Evolutionary conservation across 306 rosid genomes (phyloP).

Genomic region (Ziziphus jujuba): DNA sequence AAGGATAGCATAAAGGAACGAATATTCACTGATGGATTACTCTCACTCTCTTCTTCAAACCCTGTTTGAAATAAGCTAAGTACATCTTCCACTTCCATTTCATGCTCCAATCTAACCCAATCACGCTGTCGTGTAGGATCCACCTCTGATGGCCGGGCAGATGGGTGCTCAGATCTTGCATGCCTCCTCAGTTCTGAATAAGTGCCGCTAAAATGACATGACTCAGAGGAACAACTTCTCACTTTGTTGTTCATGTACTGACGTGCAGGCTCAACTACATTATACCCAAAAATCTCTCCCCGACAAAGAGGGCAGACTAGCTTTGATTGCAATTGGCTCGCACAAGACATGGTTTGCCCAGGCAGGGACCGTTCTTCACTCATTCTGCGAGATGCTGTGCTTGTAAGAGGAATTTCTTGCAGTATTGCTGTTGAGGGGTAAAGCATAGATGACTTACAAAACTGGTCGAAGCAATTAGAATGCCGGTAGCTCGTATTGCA

Average conservation of each 20-base stretch:
- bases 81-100: conserved; percentile 58
- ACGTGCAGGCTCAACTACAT: conserved; percentile 62
- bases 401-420: conserved; percentile 53
- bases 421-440: conserved; percentile 44
- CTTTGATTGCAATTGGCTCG: conserved; percentile 39
- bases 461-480: conserved; percentile 88
- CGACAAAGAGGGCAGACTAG: conserved; percentile 83
- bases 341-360: conserved; percentile 32
- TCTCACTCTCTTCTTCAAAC: conserved; percentile 35
- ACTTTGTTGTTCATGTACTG: conserved; percentile 54
- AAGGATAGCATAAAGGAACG: conserved; percentile 38
- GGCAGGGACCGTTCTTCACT: conserved; percentile 37
- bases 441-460: conserved; percentile 61
- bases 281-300: conserved; percentile 70
- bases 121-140: conserved; percentile 54
- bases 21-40: conserved; percentile 18
- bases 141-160: conserved; percentile 66
- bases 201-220: conserved; percentile 60
- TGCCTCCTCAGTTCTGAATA: conserved; percentile 78
- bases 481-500: conserved; percentile 84
- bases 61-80: conserved; percentile 52
- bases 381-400: conserved; percentile 35
- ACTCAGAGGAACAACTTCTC: conserved; percentile 77
- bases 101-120: conserved; percentile 71
- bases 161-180: conserved; percentile 79